Conservation (phyloP, 2,329 filamentous ascomycete species). For the Chlorencoelia australis region DNA sequence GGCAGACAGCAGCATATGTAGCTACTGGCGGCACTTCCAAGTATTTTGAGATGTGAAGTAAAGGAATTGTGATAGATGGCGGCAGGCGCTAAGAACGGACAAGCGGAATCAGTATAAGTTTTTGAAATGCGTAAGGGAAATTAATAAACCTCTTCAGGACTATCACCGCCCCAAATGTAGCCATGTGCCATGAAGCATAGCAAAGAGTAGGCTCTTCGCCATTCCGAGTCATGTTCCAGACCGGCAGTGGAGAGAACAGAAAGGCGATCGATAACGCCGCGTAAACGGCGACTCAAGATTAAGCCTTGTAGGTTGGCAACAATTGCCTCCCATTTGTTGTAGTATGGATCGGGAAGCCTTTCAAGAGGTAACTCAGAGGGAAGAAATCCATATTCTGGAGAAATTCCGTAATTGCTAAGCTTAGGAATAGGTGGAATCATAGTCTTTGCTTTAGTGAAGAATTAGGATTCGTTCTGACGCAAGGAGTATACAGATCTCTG, state of each 20-base stretch:
- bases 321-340: slow-evolving; percentile 88
- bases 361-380: slow-evolving; percentile 72
- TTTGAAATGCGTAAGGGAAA: not conserved
- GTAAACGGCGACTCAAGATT: slow-evolving; percentile 74
- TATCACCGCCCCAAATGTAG: slow-evolving; percentile 92
- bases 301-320: slow-evolving; percentile 77
- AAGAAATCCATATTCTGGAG: slow-evolving; percentile 73
- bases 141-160: slow-evolving; percentile 55
- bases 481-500: slow-evolving; percentile 51
- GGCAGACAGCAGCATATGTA: slow-evolving; percentile 80
- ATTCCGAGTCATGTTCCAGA: slow-evolving; percentile 77
- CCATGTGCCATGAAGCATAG: slow-evolving; percentile 86
- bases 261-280: slow-evolving; percentile 67
- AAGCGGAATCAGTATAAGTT: slow-evolving; percentile 7
- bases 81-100: slow-evolving; percentile 46
- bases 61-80: slow-evolving; percentile 70
- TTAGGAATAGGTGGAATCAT: slow-evolving; percentile 50
- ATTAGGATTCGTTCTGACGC: slow-evolving; percentile 40
- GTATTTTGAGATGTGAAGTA: slow-evolving; percentile 64
- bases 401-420: slow-evolving; percentile 72
- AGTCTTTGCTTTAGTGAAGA: slow-evolving; percentile 14
- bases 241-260: slow-evolving; percentile 75
- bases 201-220: slow-evolving; percentile 85
- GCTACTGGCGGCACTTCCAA: slow-evolving; percentile 87
- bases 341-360: slow-evolving; percentile 78